Conservation (phyloP, 1,284 basidiomycete genomes). For the Hypsizygus ulmarius region DNA sequence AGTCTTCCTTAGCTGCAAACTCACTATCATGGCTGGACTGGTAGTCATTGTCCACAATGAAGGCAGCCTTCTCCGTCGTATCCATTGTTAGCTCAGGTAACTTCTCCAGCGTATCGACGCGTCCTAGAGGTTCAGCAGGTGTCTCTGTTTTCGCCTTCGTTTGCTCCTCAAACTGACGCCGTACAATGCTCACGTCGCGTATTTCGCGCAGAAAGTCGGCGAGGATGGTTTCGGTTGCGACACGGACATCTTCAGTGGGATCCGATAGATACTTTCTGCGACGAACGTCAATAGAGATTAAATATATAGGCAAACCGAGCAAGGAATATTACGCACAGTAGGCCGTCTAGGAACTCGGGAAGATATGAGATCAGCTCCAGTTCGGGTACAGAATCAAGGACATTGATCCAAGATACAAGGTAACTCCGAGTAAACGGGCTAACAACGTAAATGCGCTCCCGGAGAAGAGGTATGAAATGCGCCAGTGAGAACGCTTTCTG, state of each 20-base stretch:
- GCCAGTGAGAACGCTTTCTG: conserved; percentile 89
- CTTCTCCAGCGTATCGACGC: conserved; percentile 43
- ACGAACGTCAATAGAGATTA: conserved; percentile 9
- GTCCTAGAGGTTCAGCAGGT: conserved; percentile 39
- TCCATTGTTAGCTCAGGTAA: conserved; percentile 49
- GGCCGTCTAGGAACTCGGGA: conserved; percentile 91
- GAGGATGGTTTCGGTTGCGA: conserved; percentile 88
- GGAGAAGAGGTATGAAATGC: conserved; percentile 91
- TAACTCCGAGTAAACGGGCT: conserved; percentile 97
- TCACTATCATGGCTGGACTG: conserved; percentile 43
- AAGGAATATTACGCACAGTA: conserved; percentile 65
- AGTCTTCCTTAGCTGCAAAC: conserved; percentile 40
- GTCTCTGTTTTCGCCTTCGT: conserved; percentile 43
- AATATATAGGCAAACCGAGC: not conserved
- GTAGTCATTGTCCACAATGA: conserved; percentile 55
- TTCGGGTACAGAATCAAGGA: conserved; percentile 95
- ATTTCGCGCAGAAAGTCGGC: conserved; percentile 95
- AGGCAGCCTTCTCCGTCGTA: conserved; percentile 47
- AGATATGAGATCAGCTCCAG: conserved; percentile 93
- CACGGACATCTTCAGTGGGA: conserved; percentile 90
- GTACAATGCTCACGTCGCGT: conserved; percentile 76
- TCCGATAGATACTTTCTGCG: conserved; percentile 92
- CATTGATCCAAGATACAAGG: conserved; percentile 94
- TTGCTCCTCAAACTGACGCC: conserved; percentile 59
- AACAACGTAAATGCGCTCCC: conserved; percentile 92